Base-by-base conservation (phyloP, 345 rosid genomes). In the Sonneratia alba region DNA sequence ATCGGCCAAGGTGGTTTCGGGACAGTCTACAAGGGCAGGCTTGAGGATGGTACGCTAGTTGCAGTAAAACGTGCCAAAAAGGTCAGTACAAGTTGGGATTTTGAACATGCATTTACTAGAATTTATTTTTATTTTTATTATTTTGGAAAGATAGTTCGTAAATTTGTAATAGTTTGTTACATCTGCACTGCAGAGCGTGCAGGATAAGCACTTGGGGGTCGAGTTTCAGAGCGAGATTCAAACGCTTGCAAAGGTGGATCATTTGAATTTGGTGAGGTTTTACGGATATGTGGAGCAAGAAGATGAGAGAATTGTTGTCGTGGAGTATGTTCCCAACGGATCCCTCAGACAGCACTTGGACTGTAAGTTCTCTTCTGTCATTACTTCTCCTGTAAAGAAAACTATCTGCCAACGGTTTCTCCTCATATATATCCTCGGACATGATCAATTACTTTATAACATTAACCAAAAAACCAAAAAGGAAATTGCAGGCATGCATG, bases 1-100 rank as follows among this genome's bases (percentile, higher is more conserved):
- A 83, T 94, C 70, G 98, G 98, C 53, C 96, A 91, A 71, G 98
- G 97, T 16, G 92, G 90, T 38, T 94, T 87, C 53, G 97, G 98
- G 5, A 90, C 97, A 7, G 98, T 94, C 47, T 94, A 91, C 78
- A 91, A 86, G 81, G 98, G 93, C 15, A 87, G 75, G 65, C 90
- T 94, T 21, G 73, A 78, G 45, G 97, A 91, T 83, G 98, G 98
- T 76, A 83, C 86, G 0, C 37, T 78, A 24, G 86, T 94, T 12
- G 98, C 98, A 0, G 74, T 91, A 73, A 94, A 94, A 77, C 95
- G 98, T 0, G 97, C 97, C 65, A 91, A 90, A 76, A 94, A 85
- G 96, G 98, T 91, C 32, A 27, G 32, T 27, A 27, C 0, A 36
- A 4, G 7, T 22, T 3, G 21, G 9, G 34, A 27, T 27, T 27